Percentiles rank a stretch among this genome's conserved stretches.
Evolutionary conservation across 345 rosid genomes (phyloP).

Genomic region (Toxicodendron radicans): DNA sequence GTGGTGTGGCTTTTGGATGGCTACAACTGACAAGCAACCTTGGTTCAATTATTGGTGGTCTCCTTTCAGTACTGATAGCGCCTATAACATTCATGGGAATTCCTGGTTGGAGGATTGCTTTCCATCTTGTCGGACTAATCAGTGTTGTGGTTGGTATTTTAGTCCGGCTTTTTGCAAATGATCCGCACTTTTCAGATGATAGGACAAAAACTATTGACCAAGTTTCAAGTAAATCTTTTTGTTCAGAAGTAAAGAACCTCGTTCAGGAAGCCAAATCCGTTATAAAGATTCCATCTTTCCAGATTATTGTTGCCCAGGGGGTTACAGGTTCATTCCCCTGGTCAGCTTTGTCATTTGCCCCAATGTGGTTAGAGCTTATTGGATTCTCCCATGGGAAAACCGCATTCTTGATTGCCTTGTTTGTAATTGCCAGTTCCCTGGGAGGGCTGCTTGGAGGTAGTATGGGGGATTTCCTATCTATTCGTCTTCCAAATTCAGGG

Average conservation of each 20-base stretch:
- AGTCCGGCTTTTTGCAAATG: conserved; percentile 64
- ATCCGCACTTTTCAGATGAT: conserved; percentile 56
- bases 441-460: conserved; percentile 89
- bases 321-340: conserved; percentile 85
- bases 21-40: conserved; percentile 72
- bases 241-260: conserved; percentile 60
- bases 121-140: conserved; percentile 73
- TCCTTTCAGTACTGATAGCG: conserved; percentile 67
- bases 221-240: conserved; percentile 42
- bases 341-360: conserved; percentile 84
- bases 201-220: conserved; percentile 26
- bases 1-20: conserved; percentile 92
- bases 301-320: conserved; percentile 88
- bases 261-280: conserved; percentile 57
- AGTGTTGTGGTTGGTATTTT: conserved; percentile 71
- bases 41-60: conserved; percentile 81
- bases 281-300: conserved; percentile 69
- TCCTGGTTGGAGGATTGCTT: conserved; percentile 89
- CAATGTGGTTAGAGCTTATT: conserved; percentile 90
- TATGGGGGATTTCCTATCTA: conserved; percentile 77
- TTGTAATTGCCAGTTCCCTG: conserved; percentile 67
- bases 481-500: conserved; percentile 68
- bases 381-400: conserved; percentile 81
- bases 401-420: conserved; percentile 59
- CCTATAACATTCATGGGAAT: conserved; percentile 65